phyloP scores from a whole-genome alignment of 306 rosid species.

The Betula pendula region DNA sequence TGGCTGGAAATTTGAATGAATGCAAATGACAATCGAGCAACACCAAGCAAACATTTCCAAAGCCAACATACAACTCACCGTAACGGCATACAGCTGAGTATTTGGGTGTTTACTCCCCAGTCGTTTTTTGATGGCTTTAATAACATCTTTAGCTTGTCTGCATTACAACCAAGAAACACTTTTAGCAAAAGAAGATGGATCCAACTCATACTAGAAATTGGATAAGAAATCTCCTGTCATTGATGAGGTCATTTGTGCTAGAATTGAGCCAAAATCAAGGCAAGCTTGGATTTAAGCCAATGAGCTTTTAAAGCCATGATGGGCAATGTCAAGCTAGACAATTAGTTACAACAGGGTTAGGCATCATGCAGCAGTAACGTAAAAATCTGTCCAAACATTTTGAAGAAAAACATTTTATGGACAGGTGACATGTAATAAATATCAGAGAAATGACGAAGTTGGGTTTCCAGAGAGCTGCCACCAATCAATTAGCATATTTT shows the following conservation, averaged over 20 bases:
- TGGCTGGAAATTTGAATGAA: background rate
- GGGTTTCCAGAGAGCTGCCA: background rate
- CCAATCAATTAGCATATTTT: background rate
- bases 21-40: background rate
- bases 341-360: background rate
- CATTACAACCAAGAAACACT: constrained; percentile 17
- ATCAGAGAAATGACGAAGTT: background rate
- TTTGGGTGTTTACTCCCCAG: constrained; percentile 70
- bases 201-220: background rate
- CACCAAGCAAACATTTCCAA: background rate
- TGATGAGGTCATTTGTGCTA: background rate
- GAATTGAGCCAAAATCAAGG: background rate
- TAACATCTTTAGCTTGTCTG: constrained; percentile 79
- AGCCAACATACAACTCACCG: constrained; percentile 55
- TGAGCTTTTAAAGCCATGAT: background rate
- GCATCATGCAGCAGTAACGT: background rate
- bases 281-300: background rate
- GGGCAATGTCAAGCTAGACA: constrained; percentile 1
- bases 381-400: background rate
- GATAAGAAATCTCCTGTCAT: background rate
- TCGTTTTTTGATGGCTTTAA: constrained; percentile 80
- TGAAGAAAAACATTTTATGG: background rate
- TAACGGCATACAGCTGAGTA: constrained; percentile 73
- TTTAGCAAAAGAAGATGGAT: constrained; percentile 18
- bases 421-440: background rate